These are phyloP conservation scores for Roridomyces roridus DNA, from an alignment of 768 basidiomycete species.

Conservation along the genomic window DNA sequence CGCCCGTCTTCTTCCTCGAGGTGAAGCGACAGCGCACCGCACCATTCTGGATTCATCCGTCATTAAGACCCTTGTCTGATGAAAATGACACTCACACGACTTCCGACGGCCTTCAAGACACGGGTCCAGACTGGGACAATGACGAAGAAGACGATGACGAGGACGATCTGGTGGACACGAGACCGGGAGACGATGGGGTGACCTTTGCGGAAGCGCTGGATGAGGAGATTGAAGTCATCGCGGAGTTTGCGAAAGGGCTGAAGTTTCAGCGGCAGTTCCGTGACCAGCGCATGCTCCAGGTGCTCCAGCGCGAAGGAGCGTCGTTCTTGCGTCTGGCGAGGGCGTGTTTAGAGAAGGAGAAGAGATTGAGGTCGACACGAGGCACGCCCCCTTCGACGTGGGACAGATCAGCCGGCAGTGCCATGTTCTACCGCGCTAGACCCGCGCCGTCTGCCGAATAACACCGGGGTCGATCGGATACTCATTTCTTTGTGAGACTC, in stretches of 20 bases:
- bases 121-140: background rate
- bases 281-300: constrained; percentile 29
- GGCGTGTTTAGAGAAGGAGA: constrained; percentile 29
- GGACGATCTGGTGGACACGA: constrained; percentile 16
- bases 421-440: constrained; percentile 17
- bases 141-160: constrained; percentile 15
- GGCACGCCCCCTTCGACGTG: constrained; percentile 26
- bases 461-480: background rate
- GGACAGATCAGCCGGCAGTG: constrained; percentile 23
- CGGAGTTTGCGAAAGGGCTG: constrained; percentile 28
- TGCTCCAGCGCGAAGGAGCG: constrained; percentile 27
- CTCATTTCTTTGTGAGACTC: too few species aligned
- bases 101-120: background rate
- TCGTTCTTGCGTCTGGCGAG: constrained; percentile 27
- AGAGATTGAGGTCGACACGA: constrained; percentile 22
- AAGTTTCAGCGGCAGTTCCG: constrained; percentile 32
- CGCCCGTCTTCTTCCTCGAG: constrained; percentile 30
- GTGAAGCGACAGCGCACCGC: constrained; percentile 23
- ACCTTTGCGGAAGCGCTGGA: constrained; percentile 28
- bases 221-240: constrained; percentile 22
- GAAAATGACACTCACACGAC: constrained; percentile 2
- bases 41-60: constrained; percentile 29
- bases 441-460: background rate
- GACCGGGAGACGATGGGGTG: background rate
- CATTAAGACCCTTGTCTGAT: constrained; percentile 18